These are phyloP conservation scores for Apodospora peruviana DNA, from an alignment of 495 filamentous ascomycete species.

Conservation along the genomic window DNA sequence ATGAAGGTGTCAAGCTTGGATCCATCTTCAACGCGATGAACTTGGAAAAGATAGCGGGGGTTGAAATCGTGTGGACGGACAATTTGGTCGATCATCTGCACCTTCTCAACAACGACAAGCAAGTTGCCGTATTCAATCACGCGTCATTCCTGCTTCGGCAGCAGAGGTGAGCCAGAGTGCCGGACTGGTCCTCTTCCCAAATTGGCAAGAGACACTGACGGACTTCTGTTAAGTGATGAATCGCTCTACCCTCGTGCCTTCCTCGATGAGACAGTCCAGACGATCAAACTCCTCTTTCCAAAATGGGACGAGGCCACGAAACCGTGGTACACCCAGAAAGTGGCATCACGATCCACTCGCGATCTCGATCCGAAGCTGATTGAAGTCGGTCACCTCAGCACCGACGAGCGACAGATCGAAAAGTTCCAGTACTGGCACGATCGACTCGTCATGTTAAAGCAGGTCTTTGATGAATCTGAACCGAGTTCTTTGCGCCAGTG, in stretches of 20 bases:
- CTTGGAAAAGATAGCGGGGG: slow-evolving; percentile 24
- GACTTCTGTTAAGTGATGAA: neutral
- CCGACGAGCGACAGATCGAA: neutral
- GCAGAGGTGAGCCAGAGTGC: neutral
- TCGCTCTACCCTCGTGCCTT: neutral
- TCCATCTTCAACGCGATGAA: slow-evolving; percentile 14
- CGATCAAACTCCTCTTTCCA: neutral
- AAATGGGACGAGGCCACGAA: neutral
- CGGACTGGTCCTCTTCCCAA: neutral
- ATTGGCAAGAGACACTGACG: neutral
- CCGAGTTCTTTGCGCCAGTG: neutral
- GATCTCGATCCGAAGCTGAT: neutral
- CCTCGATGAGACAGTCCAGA: neutral
- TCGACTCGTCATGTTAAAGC: neutral
- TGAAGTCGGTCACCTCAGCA: neutral
- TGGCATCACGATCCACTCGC: no score
- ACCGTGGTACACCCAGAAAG: neutral
- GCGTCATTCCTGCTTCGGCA: slow-evolving; percentile 1
- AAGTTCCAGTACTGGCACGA: slow-evolving; percentile 2
- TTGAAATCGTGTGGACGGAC: slow-evolving; percentile 36
- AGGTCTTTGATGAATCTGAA: slow-evolving; percentile 1
- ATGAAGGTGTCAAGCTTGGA: slow-evolving; percentile 11
- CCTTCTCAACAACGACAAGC: slow-evolving; percentile 33
- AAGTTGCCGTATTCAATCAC: slow-evolving; percentile 39
- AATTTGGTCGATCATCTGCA: slow-evolving; percentile 44